Base-by-base conservation (phyloP, 306 rosid genomes). In the Abrus precatorius region DNA sequence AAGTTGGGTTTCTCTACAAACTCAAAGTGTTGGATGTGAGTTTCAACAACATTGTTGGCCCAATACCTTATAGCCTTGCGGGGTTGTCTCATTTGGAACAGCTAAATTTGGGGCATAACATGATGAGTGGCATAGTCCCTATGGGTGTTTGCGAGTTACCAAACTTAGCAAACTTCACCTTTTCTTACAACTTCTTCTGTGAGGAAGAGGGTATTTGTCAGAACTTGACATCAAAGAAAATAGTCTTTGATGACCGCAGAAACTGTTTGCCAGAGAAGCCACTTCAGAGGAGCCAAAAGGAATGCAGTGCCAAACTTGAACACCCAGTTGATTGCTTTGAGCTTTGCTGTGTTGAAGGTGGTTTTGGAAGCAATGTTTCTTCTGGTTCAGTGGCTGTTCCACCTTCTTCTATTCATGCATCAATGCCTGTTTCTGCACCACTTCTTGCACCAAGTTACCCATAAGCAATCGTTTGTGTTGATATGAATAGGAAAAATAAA, bases 1-100 rank as follows among this genome's bases (percentile, higher is more conserved):
- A 95, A 82, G 84, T 93, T 55, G 99, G 99, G 4, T 91, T 88
- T 86, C 84, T 95, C 43, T 90, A 93, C 92, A 95, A 93, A 83
- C 63, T 93, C 28, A 91, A 70, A 83, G 88, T 95, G 48, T 79
- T 93, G 76, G 99, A 95, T 83, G 89, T 93, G 77, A 93, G 99
- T 74, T 78, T 74, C 40, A 93, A 95, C 82, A 69, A 84, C 8
- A 55, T 91, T 13, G 86, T 82, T 32, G 98, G 98, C n/a, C 90
- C 95, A 5, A 83, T 95, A 74, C 99, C 98, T 45, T 95, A 93
- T 34, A 93, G 97, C 72, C 30, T 95, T 43, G 74, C 98, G 30
- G 99, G 99, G 80, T 61, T 93, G 41, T 85, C 88, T 45, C 92
- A 90, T 80, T 86, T 95, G 88, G 98, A 93, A 88, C 90, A 83